Conservation (phyloP, 1,284 basidiomycete genomes). For the Microbotryum scabiosae region DNA sequence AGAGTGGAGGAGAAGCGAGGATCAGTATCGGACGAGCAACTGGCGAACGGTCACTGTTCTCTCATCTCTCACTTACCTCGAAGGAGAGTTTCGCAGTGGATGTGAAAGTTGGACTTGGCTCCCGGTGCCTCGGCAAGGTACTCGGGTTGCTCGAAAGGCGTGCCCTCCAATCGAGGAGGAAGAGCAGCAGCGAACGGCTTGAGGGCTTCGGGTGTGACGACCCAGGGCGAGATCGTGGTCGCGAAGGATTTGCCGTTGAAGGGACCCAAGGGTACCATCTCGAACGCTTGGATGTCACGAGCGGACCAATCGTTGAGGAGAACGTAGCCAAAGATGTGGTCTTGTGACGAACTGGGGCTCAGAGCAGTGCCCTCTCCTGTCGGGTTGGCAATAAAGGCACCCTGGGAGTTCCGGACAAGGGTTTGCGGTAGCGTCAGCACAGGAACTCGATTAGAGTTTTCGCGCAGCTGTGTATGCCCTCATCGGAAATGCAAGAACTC, state of each 20-base stretch:
- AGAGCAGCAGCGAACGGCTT: constrained; percentile 27
- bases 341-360: constrained; percentile 16
- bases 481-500: neutral
- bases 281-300: constrained; percentile 25
- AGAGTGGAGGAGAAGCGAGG: neutral
- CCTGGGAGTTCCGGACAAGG: neutral
- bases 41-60: too few relatives aligned
- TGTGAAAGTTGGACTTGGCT: neutral
- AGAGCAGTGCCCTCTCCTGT: constrained; percentile 25
- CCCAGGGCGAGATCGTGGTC: constrained; percentile 34
- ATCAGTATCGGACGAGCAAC: neutral
- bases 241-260: constrained; percentile 35
- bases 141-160: neutral
- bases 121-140: neutral
- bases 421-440: neutral
- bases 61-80: neutral
- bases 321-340: constrained; percentile 31
- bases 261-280: constrained; percentile 27
- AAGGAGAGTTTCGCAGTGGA: constrained; percentile 1
- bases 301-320: constrained; percentile 35
- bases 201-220: constrained; percentile 30
- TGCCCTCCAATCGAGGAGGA: constrained; percentile 6
- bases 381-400: constrained; percentile 24
- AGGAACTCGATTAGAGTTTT: too few relatives aligned
- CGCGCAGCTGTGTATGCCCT: too few relatives aligned